Evolutionary conservation across 2,329 filamentous ascomycete species (phyloP).

Genomic region (Albophoma yamanashiensis): DNA sequence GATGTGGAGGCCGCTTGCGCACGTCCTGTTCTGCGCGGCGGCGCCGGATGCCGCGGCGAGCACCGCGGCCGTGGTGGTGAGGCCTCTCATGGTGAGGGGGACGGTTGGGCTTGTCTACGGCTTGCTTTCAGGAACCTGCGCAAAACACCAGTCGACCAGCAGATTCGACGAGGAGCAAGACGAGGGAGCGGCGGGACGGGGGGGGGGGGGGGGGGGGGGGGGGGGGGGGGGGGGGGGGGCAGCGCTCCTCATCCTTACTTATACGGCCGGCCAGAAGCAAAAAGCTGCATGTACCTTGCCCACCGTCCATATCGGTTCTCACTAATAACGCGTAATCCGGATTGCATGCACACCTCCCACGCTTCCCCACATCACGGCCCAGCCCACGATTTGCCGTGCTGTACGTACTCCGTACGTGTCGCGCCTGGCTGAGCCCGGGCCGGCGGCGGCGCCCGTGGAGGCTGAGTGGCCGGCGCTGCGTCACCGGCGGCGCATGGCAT

Average conservation of each 20-base stretch:
- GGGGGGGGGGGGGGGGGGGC: too few species aligned
- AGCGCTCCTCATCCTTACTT: neutral
- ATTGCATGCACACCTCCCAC: neutral
- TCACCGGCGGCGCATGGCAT: neutral
- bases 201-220: too few species aligned
- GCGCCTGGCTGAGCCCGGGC: neutral
- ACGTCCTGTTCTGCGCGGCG: conserved; percentile 14
- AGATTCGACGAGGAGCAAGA: neutral
- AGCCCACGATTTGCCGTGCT: neutral
- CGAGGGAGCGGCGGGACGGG: neutral
- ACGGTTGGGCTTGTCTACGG: neutral
- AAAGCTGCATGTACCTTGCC: neutral
- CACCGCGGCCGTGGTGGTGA: neutral
- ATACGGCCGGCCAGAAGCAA: neutral
- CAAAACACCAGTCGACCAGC: neutral
- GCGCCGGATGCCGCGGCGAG: conserved; percentile 12
- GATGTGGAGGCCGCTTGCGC: conserved; percentile 26
- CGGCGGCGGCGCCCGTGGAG: neutral
- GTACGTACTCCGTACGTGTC: too few species aligned
- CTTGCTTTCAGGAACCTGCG: neutral
- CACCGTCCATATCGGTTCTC: neutral
- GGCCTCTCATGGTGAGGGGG: neutral
- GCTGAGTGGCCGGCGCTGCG: neutral
- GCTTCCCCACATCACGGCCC: neutral
- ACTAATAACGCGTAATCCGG: neutral